Conservation (phyloP, 176 grass and related monocot genomes). For the Guadua angustifolia region DNA sequence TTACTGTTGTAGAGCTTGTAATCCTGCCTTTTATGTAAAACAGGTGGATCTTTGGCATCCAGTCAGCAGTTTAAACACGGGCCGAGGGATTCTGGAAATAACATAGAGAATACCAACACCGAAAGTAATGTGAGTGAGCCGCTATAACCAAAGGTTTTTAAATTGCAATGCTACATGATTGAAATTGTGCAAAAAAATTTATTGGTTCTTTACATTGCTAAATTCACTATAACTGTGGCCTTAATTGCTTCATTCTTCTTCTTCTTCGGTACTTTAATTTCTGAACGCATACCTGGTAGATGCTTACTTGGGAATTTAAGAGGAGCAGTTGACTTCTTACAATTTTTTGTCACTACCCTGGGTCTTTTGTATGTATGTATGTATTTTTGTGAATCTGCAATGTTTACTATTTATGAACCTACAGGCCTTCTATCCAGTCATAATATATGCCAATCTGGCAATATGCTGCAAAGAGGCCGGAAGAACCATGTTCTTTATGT, state of each 20-base stretch:
- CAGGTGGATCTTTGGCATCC: constrained; percentile 49
- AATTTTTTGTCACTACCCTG: constrained; percentile 33
- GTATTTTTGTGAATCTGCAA: constrained; percentile 13
- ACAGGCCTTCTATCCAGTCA: not conserved
- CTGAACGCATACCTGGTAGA: not conserved
- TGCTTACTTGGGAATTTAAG: constrained; percentile 22
- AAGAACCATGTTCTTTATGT: not conserved
- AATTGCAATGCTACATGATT: constrained; percentile 25
- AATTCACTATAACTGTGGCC: constrained; percentile 6
- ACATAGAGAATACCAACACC: constrained; percentile 10
- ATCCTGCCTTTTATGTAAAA: constrained; percentile 46
- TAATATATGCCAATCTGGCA: constrained; percentile 15
- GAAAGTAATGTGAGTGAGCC: constrained; percentile 55
- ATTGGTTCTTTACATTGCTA: constrained; percentile 20
- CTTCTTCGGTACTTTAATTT: not conserved
- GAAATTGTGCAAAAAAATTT: constrained; percentile 1
- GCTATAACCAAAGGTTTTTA: constrained; percentile 22
- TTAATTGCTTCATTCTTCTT: constrained; percentile 17
- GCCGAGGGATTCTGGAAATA: constrained; percentile 47
- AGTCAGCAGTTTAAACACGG: constrained; percentile 38
- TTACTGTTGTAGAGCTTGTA: constrained; percentile 31
- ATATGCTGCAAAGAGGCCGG: not conserved
- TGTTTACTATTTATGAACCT: not conserved
- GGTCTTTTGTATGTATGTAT: constrained; percentile 3
- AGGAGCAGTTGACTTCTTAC: constrained; percentile 16